Conservation (phyloP, 176 grass and related monocot species). For the Otatea glauca region DNA sequence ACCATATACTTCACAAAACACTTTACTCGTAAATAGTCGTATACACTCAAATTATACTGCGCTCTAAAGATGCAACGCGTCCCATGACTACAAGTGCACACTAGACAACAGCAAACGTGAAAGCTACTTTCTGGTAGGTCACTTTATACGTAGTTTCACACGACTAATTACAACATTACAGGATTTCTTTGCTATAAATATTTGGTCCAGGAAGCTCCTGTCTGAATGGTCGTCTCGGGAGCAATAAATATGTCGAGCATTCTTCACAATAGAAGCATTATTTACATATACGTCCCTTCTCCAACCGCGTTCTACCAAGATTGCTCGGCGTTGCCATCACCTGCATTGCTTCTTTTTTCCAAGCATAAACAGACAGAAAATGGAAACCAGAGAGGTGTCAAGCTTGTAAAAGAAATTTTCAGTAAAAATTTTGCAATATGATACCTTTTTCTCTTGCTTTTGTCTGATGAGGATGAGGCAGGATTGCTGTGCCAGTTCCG, state of each 20-base stretch:
- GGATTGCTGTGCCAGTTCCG: conserved; percentile 96
- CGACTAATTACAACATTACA: conserved; percentile 42
- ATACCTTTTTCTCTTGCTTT: conserved; percentile 97
- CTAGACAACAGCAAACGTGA: conserved; percentile 19
- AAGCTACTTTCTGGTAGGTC: conserved; percentile 31
- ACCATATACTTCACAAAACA: neutral
- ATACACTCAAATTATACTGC: neutral
- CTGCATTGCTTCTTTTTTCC: conserved; percentile 64
- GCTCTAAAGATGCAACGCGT: neutral
- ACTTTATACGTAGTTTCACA: conserved; percentile 21
- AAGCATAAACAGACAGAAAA: conserved; percentile 39
- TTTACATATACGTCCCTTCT: conserved; percentile 31
- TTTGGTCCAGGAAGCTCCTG: neutral
- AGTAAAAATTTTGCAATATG: neutral
- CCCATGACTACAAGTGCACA: conserved; percentile 9
- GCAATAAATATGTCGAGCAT: conserved; percentile 44
- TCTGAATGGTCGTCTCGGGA: neutral
- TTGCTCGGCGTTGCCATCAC: conserved; percentile 59
- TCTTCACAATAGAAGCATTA: conserved; percentile 31
- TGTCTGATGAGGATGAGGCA: conserved; percentile 63
- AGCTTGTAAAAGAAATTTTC: neutral
- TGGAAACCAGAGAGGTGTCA: neutral
- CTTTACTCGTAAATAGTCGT: neutral
- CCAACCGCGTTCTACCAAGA: conserved; percentile 43
- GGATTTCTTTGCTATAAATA: conserved; percentile 7